These are phyloP conservation scores for Colletotrichum musicola DNA, from an alignment of 2,329 filamentous ascomycete species.

Conservation along the genomic window DNA sequence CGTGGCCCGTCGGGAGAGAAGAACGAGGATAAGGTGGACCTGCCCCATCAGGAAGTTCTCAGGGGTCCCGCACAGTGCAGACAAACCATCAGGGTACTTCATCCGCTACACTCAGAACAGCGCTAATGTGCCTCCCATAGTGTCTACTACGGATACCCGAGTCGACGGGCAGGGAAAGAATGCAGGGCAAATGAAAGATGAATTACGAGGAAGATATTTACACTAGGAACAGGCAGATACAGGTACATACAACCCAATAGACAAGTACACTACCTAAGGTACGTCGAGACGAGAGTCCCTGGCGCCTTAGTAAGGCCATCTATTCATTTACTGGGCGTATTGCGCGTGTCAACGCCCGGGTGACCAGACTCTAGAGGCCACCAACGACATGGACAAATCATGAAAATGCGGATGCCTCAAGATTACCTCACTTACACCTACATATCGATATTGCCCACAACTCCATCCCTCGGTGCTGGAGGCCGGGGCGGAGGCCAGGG, in stretches of 20 bases:
- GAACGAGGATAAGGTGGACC: constrained; percentile 9
- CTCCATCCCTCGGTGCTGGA: constrained; percentile 7
- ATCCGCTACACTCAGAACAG: constrained; percentile 19
- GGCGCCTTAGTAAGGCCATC: background rate
- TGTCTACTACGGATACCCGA: constrained; percentile 8
- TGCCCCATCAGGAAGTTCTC: constrained; percentile 22
- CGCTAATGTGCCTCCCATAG: too few relatives aligned
- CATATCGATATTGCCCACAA: background rate
- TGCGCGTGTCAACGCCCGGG: background rate
- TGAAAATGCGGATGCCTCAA: constrained; percentile 12
- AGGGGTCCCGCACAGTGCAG: constrained; percentile 25
- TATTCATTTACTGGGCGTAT: background rate
- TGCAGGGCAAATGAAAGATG: constrained; percentile 26
- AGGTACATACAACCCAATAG: too few relatives aligned
- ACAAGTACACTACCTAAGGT: background rate
- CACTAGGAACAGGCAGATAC: too few relatives aligned
- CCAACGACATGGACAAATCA: constrained; percentile 6
- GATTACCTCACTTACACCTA: constrained; percentile 18
- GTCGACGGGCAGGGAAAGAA: constrained; percentile 20
- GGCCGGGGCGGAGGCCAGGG: constrained; percentile 7
- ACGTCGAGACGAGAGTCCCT: background rate
- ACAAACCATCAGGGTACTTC: constrained; percentile 7
- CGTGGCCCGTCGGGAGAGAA: background rate
- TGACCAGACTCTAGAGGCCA: constrained; percentile 3
- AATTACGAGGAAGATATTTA: constrained; percentile 1